Evolutionary conservation across 169 alveolate genomes (phyloP).

Genomic region (Cryptosporidium xiaoi): DNA sequence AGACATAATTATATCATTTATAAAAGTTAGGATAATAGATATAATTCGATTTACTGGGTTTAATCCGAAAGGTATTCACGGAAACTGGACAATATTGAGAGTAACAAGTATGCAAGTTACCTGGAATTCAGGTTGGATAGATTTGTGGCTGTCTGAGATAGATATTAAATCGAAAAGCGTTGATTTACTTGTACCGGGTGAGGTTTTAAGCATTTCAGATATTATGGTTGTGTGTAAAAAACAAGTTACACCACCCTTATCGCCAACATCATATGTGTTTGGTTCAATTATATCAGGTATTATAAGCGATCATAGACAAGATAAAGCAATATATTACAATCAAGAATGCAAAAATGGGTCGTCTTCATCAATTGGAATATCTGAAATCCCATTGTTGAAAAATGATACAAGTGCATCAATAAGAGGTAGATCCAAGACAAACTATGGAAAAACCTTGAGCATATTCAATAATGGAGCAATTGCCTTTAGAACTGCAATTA

Average conservation of each 20-base stretch:
- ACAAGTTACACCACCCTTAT: not conserved
- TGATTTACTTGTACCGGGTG: conserved; percentile 67
- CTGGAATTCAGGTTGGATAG: conserved; percentile 72
- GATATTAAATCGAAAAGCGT: conserved; percentile 35
- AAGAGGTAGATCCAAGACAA: not conserved
- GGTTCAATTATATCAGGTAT: conserved; percentile 1
- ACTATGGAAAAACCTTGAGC: not conserved
- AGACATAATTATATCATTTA: conserved; percentile 23
- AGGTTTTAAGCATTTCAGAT: conserved; percentile 44
- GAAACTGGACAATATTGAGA: conserved; percentile 41
- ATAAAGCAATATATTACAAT: conserved; percentile 10
- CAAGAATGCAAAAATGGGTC: not conserved
- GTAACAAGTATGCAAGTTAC: conserved; percentile 28
- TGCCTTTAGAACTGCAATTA: conserved; percentile 7
- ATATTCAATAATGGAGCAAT: conserved; percentile 42
- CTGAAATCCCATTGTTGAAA: not conserved
- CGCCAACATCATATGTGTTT: conserved; percentile 13
- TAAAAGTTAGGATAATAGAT: conserved; percentile 41
- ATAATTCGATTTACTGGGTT: conserved; percentile 25
- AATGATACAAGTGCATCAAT: not conserved
- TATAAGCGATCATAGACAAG: not conserved
- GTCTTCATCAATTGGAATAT: too few species aligned
- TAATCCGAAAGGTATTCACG: conserved; percentile 40
- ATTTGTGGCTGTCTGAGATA: conserved; percentile 55
- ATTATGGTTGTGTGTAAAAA: not conserved